Percentiles rank a stretch among this genome's conserved stretches.
Conservation (phyloP, 768 basidiomycete genomes). For the Phylloporus sp. region DNA sequence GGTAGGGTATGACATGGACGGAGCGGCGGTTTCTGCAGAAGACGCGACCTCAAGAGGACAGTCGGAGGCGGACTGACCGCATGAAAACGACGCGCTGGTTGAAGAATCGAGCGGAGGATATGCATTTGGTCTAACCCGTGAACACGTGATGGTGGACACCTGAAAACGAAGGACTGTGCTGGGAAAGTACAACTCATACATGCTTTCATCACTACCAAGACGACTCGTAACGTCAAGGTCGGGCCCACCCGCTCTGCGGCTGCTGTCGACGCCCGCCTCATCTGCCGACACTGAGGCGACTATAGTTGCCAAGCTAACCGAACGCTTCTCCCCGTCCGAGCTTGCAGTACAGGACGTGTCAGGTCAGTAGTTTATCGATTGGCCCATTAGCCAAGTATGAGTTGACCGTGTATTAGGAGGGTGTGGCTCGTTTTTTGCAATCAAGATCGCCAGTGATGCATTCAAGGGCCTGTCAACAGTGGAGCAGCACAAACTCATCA, state of each 20-base stretch:
- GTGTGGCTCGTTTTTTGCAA: conserved; percentile 96
- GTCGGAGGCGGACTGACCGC: not conserved
- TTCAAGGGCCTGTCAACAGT: conserved; percentile 86
- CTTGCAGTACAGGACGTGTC: conserved; percentile 93
- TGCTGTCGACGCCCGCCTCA: conserved; percentile 23
- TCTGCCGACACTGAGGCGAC: conserved; percentile 39
- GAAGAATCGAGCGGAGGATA: conserved; percentile 18
- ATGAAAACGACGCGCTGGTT: conserved; percentile 13
- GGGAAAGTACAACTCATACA: not conserved
- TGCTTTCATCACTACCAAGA: conserved; percentile 31
- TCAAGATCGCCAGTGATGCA: conserved; percentile 75
- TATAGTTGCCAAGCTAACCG: conserved; percentile 70
- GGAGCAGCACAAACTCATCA: conserved; percentile 93
- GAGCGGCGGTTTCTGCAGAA: not conserved
- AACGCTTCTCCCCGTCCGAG: conserved; percentile 73
- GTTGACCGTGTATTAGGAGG: conserved; percentile 56
- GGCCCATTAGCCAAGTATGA: not conserved
- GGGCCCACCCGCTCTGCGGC: conserved; percentile 26
- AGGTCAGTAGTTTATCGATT: conserved; percentile 49
- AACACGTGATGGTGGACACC: conserved; percentile 15
- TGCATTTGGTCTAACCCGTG: conserved; percentile 14
- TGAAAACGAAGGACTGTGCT: not conserved
- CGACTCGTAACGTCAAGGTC: conserved; percentile 28
- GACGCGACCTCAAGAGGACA: conserved; percentile 8
- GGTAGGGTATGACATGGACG: conserved; percentile 4